Evolutionary conservation across 768 basidiomycete genomes (phyloP).

Genomic region (Pleurotus cornucopiae): DNA sequence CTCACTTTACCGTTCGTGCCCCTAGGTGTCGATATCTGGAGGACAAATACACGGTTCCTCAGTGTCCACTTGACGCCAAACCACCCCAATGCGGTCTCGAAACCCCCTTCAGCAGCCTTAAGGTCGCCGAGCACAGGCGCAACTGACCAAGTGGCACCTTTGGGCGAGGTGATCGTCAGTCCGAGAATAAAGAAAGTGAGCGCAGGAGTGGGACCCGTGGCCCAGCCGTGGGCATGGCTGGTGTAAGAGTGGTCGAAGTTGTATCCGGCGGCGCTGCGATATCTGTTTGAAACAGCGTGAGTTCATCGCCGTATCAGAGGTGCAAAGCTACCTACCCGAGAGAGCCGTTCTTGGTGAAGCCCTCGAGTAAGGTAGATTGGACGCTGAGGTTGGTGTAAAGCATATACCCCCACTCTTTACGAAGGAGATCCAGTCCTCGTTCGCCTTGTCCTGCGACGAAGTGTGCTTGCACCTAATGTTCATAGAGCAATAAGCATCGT

Average conservation of each 20-base stretch:
- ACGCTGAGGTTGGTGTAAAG: conserved; percentile 39
- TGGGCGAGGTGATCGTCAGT: conserved; percentile 33
- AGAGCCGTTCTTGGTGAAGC: conserved; percentile 43
- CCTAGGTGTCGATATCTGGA: conserved; percentile 20
- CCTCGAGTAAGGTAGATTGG: conserved; percentile 38
- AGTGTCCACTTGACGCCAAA: conserved; percentile 38
- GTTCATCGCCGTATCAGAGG: background rate
- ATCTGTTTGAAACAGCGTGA: conserved; percentile 18
- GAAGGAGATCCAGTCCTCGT: conserved; percentile 40
- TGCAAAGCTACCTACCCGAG: conserved; percentile 27
- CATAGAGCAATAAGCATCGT: too few species aligned
- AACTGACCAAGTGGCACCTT: conserved; percentile 38
- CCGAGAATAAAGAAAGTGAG: conserved; percentile 45
- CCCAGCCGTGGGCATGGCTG: conserved; percentile 46
- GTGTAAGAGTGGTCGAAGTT: conserved; percentile 42
- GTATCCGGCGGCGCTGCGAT: conserved; percentile 41
- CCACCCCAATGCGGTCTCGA: conserved; percentile 41
- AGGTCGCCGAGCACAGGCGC: conserved; percentile 41
- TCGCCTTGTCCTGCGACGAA: conserved; percentile 42
- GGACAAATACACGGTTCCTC: conserved; percentile 11
- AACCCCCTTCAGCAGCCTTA: conserved; percentile 36
- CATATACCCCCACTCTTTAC: conserved; percentile 49
- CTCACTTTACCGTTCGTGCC: conserved; percentile 22
- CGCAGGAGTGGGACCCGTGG: conserved; percentile 44
- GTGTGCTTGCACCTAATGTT: conserved; percentile 41